phyloP scores from a whole-genome alignment of 177 flowering plant species.

The Vitis hybrid region DNA sequence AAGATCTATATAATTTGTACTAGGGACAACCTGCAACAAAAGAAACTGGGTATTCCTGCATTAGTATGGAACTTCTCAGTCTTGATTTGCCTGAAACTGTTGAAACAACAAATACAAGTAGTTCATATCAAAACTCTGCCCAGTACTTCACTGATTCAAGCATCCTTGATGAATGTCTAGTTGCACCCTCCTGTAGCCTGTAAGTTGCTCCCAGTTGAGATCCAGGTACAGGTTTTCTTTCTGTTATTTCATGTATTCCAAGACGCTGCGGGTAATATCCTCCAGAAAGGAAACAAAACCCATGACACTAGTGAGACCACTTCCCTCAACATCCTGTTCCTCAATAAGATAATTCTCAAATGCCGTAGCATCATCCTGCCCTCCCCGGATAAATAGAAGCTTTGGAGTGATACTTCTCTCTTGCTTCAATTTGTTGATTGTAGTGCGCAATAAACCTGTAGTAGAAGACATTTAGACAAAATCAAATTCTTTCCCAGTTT shows the following conservation, averaged over 20 bases:
- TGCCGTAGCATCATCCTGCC: constrained; percentile 81
- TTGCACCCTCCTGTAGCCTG: too few species aligned
- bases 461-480: background rate
- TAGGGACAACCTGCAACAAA: too few species aligned
- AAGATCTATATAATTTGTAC: too few species aligned
- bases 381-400: constrained; percentile 79
- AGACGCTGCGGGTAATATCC: constrained; percentile 58
- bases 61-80: too few species aligned
- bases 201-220: too few species aligned
- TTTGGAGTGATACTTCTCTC: constrained; percentile 93
- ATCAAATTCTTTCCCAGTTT: background rate
- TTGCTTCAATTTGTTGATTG: constrained; percentile 86
- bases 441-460: constrained; percentile 75
- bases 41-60: too few species aligned
- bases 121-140: too few species aligned
- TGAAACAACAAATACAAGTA: too few species aligned
- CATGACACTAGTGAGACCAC: constrained; percentile 70
- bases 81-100: too few species aligned
- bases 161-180: too few species aligned
- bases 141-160: too few species aligned
- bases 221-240: background rate
- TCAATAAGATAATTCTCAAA: constrained; percentile 94
- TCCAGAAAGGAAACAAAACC: constrained; percentile 95
- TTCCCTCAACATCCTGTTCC: constrained; percentile 93
- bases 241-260: constrained; percentile 69